Base-by-base conservation (phyloP, 2,329 filamentous ascomycete species). In the Aaosphaeria pasadenensis region DNA sequence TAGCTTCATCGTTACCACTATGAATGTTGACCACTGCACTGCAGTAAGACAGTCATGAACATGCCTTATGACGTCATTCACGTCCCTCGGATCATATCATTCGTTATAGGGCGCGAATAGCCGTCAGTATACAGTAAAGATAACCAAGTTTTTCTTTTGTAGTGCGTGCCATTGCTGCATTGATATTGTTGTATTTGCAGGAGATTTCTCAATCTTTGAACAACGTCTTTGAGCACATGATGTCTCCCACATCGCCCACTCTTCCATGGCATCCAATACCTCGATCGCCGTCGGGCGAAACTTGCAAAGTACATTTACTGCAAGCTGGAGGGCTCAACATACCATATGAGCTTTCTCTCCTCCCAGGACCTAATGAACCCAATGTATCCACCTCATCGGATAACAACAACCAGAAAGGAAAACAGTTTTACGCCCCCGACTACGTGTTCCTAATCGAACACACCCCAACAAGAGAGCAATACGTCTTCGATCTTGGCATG, bases 401-500 rank as follows among this genome's bases (percentile, higher is more conserved):
- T 24, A 24, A 24, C 17, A 24, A 24, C 17, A 24, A 24, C 17
- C 17, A 24, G 17, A 59, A 67, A 30, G 42, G 46, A 13, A 42
- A 39, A 6, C 45, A 44, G 6, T 65, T 50, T 49, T 59, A 62
- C 41, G 64, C 55, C 1, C 64, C 63, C 17, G 62, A 65, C 44
- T 67, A 65, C 41, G 60, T 63, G 32, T 67, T 67, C 47, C 55
- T 66, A 17, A 56, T 69, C 40, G 48, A 64, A 11, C 63, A 67
- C 44, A 47, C 44, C 0, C 46, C 67, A 56, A 49, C 65, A 45
- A 13, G 59, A 51, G 63, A 67, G 47, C 59, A 68, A 76, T 49
- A 70, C 54, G 50, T 83, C 49, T 83, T 82, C 60, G 80, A 83
- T 52, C 71, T 83, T 1, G 79, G 80, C 6, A 69, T 82, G 43